These are phyloP conservation scores for Hypoxylon sp. DNA, from an alignment of 2,329 filamentous ascomycete species.

Conservation along the genomic window DNA sequence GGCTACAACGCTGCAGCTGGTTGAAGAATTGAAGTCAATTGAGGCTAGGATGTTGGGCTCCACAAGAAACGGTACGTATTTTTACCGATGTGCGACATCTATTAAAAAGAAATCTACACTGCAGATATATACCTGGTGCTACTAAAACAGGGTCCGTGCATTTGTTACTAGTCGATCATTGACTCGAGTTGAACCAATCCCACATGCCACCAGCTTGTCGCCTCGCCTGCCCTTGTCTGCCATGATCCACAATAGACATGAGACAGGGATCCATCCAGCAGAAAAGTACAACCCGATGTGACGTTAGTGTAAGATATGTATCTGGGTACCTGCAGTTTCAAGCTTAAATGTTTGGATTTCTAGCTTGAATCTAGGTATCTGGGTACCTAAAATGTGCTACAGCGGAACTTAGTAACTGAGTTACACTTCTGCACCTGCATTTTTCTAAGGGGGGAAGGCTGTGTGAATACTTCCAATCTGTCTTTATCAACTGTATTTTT, in stretches of 20 bases:
- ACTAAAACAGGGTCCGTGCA: conserved; percentile 15
- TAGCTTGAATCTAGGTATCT: conserved; percentile 17
- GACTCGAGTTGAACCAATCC: conserved; percentile 11
- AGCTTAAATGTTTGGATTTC: conserved; percentile 9
- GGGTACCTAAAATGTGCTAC: conserved; percentile 1
- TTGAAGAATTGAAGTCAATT: conserved; percentile 41
- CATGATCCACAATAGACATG: conserved; percentile 8
- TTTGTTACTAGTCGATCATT: conserved; percentile 21
- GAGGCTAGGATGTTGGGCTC: conserved; percentile 34
- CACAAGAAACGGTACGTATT: conserved; percentile 34
- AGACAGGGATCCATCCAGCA: conserved; percentile 7
- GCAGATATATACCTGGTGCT: not conserved
- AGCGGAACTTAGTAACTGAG: too few species aligned
- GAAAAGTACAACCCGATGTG: conserved; percentile 11
- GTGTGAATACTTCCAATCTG: conserved; percentile 19
- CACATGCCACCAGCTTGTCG: conserved; percentile 18
- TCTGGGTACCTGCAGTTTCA: conserved; percentile 24
- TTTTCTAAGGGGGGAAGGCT: conserved; percentile 11
- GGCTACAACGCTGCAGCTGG: conserved; percentile 17
- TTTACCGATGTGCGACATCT: conserved; percentile 37
- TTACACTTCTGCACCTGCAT: not conserved
- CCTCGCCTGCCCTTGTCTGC: conserved; percentile 17
- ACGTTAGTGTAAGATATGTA: conserved; percentile 23
- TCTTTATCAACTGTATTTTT: conserved; percentile 13
- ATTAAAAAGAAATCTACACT: conserved; percentile 20